Percentiles rank a stretch among this genome's conserved stretches.
Evolutionary conservation across 1,284 basidiomycete species (phyloP).

Genomic region (Prillingera fragicola): DNA sequence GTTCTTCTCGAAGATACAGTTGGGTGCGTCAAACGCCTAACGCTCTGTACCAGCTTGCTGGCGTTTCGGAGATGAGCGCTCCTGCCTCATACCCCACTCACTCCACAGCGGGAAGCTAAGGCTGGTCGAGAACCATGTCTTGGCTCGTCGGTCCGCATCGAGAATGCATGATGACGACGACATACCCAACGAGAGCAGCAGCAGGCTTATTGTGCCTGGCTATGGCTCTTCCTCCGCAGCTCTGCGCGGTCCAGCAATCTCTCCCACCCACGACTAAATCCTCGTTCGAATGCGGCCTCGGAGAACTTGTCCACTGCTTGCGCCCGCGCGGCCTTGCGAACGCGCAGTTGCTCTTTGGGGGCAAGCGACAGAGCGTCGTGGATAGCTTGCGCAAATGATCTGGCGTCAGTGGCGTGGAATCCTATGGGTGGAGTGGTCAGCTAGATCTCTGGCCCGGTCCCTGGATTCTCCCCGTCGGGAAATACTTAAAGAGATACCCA

Average conservation of each 20-base stretch:
- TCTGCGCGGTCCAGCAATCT: slow-evolving; percentile 18
- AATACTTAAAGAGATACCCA: slow-evolving; percentile 31
- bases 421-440: slow-evolving; percentile 57
- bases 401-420: slow-evolving; percentile 68
- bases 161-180: too few relatives aligned
- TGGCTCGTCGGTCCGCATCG: too few relatives aligned
- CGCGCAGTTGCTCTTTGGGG: slow-evolving; percentile 54
- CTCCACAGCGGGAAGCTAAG: too few relatives aligned
- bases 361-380: slow-evolving; percentile 62
- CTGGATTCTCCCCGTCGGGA: background rate
- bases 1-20: too few relatives aligned
- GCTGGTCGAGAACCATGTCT: too few relatives aligned
- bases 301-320: slow-evolving; percentile 70
- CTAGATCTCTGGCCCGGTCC: background rate
- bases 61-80: too few relatives aligned
- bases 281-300: slow-evolving; percentile 66
- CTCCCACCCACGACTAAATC: slow-evolving; percentile 54
- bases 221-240: too few relatives aligned
- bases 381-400: slow-evolving; percentile 67
- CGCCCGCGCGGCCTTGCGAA: slow-evolving; percentile 64
- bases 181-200: too few relatives aligned
- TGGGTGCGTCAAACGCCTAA: too few relatives aligned
- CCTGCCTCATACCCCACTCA: too few relatives aligned
- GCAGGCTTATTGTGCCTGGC: too few relatives aligned
- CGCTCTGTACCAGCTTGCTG: too few relatives aligned